These are phyloP conservation scores for Neostapfia colusana DNA, from an alignment of 176 grass and related monocot genomes.

Conservation along the genomic window DNA sequence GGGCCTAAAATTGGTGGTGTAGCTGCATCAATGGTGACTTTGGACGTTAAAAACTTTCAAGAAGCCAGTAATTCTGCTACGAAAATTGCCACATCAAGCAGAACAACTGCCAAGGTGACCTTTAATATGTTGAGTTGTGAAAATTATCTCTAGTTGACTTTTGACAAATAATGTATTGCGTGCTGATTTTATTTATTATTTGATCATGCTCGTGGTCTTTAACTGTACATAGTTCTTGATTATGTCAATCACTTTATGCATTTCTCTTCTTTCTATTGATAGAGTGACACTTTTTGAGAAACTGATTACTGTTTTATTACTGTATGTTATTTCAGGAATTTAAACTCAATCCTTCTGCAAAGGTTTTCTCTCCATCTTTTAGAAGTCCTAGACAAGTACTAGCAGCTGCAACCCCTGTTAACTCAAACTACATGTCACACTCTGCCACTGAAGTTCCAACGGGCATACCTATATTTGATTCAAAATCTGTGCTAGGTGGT, in stretches of 20 bases:
- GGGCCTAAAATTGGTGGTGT: conserved; percentile 33
- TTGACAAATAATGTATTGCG: neutral
- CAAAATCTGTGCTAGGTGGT: conserved; percentile 51
- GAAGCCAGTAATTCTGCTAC: conserved; percentile 31
- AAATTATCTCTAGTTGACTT: neutral
- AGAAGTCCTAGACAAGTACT: conserved; percentile 48
- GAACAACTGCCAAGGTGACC: conserved; percentile 55
- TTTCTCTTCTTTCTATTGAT: neutral
- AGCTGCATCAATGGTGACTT: conserved; percentile 15
- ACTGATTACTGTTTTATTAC: neutral
- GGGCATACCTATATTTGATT: conserved; percentile 49
- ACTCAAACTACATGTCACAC: conserved; percentile 54
- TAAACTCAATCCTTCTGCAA: conserved; percentile 89
- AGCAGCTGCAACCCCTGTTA: conserved; percentile 47
- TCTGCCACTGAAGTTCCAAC: conserved; percentile 49
- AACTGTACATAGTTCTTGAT: neutral
- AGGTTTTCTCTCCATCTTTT: conserved; percentile 80
- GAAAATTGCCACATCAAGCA: conserved; percentile 41
- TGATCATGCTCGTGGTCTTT: neutral
- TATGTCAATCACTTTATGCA: neutral
- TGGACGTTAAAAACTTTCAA: conserved; percentile 42
- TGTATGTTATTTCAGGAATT: conserved; percentile 68
- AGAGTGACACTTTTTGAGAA: neutral
- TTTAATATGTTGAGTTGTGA: neutral
- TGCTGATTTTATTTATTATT: conserved; percentile 27